Evolutionary conservation across 148 eudicot genomes (phyloP), one percentile per base, ranked within the genome.

Genomic region (Diospyros lotus): DNA sequence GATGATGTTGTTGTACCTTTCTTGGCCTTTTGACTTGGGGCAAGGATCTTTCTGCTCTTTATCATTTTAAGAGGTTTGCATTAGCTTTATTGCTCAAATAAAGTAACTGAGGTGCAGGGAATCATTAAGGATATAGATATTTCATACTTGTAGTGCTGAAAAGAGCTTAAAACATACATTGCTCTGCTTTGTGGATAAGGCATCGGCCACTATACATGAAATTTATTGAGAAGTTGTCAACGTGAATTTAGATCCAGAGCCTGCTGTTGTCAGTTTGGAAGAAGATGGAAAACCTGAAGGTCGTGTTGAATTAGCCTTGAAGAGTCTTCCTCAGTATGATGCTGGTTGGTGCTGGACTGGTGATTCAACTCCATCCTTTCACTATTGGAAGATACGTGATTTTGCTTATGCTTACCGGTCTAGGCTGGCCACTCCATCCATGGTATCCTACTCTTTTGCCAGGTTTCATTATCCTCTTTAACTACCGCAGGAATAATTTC

Each of bases 321-420:
- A 79, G 17, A 90, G 90, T 79, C 97, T 94, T 74, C 90, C 96
- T 45, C 86, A 74, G 5, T 82, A 86, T 80, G 87, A 94, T 80
- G 87, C 96, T 68, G 74, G 89, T 76, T 72, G 80, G 73, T 69
- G 76, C 59, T 89, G 87, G 89, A 83, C 69, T 72, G 84, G 69
- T 62, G 89, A 89, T 79, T 46, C 82, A 76, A 75, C 63, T 68
- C 72, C 83, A 64, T 70, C 88, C 17, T 96, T 96, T 80, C 89
- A 84, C 68, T 96, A 93, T 75, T 96, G 99, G 99, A 96, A 87
- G 73, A 96, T 96, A 74, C 91, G 99, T 76, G 98, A 96, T 87
- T 96, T 83, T 84, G 91, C 98, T 63, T 74, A 88, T 72, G 97
- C 98, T 83, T 96, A 96, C 81, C 84, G 88, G 80, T 78, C 94